A percentile compares a stretch with the other conserved stretches of the same genome.
phyloP scores from a whole-genome alignment of 1,139 yeast species.

The Pichia sp. region DNA sequence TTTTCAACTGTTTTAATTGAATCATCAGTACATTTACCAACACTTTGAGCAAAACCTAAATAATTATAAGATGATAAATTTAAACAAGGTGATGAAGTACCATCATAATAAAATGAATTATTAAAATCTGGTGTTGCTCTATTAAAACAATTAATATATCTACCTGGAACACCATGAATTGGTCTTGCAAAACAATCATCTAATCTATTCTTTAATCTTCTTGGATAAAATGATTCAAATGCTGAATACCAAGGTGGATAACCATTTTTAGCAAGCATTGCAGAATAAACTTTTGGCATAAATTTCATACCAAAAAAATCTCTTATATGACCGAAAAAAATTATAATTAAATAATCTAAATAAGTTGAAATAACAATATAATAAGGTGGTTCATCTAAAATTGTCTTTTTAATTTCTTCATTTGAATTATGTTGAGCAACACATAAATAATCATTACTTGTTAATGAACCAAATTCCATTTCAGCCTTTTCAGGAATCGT shows the following conservation, averaged over 20 bases:
- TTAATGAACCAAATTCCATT: constrained; percentile 57
- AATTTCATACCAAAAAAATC: constrained; percentile 81
- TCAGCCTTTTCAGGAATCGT: constrained; percentile 51
- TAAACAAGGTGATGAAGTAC: constrained; percentile 68
- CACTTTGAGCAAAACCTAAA: constrained; percentile 93
- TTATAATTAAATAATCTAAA: constrained; percentile 72
- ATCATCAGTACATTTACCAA: constrained; percentile 82
- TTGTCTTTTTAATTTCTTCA: constrained; percentile 50
- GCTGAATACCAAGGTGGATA: constrained; percentile 95
- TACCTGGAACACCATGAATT: constrained; percentile 95
- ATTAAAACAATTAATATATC: constrained; percentile 76
- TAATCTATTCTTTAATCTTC: constrained; percentile 83
- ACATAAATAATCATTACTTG: constrained; percentile 52
- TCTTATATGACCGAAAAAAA: constrained; percentile 81
- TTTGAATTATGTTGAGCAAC: constrained; percentile 49
- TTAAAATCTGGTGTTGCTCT: constrained; percentile 61
- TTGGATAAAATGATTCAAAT: constrained; percentile 87
- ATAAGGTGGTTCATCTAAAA: constrained; percentile 83
- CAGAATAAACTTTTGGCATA: constrained; percentile 55
- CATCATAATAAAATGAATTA: constrained; percentile 60
- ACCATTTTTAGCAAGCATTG: constrained; percentile 75
- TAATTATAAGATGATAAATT: constrained; percentile 90
- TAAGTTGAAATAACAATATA: constrained; percentile 75
- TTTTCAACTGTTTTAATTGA: constrained; percentile 58
- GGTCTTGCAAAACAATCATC: constrained; percentile 96